Percentiles rank a stretch among this genome's conserved stretches.
Conservation (phyloP, 768 basidiomycete species). For the Lentinula guzmanii region DNA sequence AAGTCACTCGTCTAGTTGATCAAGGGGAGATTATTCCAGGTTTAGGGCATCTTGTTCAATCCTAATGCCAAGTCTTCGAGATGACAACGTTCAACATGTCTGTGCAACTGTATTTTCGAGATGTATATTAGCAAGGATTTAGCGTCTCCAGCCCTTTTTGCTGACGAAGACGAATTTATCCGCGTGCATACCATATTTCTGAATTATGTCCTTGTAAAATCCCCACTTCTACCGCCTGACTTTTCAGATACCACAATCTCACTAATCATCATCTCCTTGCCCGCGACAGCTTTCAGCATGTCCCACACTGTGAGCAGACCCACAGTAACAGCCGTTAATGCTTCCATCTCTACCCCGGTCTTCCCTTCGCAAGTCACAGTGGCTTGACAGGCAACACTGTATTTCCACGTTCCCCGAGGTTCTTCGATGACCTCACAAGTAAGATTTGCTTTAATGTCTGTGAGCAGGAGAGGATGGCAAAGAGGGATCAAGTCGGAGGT, state of each 20-base stretch:
- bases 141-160: not conserved
- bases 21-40: slow-evolving; percentile 23
- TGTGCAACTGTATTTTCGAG: not conserved
- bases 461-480: slow-evolving; percentile 78
- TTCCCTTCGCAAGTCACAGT: slow-evolving; percentile 73
- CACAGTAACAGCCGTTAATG: slow-evolving; percentile 75
- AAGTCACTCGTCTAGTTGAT: slow-evolving; percentile 38
- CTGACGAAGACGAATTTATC: not conserved
- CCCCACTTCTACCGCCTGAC: slow-evolving; percentile 68
- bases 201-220: slow-evolving; percentile 40
- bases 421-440: slow-evolving; percentile 29
- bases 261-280: slow-evolving; percentile 79
- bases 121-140: too few species aligned
- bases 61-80: not conserved
- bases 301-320: slow-evolving; percentile 85
- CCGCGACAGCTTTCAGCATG: slow-evolving; percentile 88
- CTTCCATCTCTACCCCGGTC: slow-evolving; percentile 94
- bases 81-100: not conserved
- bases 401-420: slow-evolving; percentile 15
- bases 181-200: not conserved
- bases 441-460: slow-evolving; percentile 62
- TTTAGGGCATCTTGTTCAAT: slow-evolving; percentile 1
- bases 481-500: slow-evolving; percentile 82
- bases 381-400: slow-evolving; percentile 57
- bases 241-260: slow-evolving; percentile 62